Evolutionary conservation across 495 filamentous ascomycete species (phyloP), one percentile per base, ranked within the genome.

Genomic region (Hypoxylon intermedium): DNA sequence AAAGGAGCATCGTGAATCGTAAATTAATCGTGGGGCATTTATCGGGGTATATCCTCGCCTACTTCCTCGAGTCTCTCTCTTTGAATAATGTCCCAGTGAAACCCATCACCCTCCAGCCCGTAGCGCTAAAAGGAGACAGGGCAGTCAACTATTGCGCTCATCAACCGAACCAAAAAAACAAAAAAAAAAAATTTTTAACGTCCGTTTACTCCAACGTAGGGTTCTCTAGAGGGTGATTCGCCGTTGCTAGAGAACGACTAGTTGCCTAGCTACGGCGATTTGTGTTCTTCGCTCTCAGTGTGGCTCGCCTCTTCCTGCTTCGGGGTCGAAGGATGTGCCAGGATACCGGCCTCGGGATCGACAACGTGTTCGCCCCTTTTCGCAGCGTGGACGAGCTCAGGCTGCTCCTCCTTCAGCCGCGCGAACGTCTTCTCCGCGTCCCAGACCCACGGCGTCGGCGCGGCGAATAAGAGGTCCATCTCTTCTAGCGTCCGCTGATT

Each of bases 401-500:
- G 60, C 44, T 82, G 79, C 46, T 83, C 80, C 15, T 81, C 78
- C 63, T 85, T 86, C 28, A 87, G 67, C 58, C 81, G 75, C 45
- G 82, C 80, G 60, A 87, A 89, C 20, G 83, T 85, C 63, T 75
- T 79, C 73, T 88, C 85, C 6, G 85, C 86, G 53, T 87, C 85
- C 85, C 86, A 85, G 11, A 79, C 77, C 81, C 82, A 88, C 4
- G 80, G 80, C 1, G 77, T 83, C 9, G 81, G 72, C 1, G 81
- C 74, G 0, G 85, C 87, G 46, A 89, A 89, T 6, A 89, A 67
- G 4, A 89, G 73, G 59, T 89, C 83, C 78, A 89, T 89, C 53
- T 88, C 86, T 58, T 89, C 87, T 15, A 89, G 74, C 0, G 85
- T 87, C 11, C 85, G 83, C 68, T 88, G 85, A 65, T 85, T 87